phyloP scores from a whole-genome alignment of 2,329 filamentous ascomycete genomes.

The Colletotrichum liriopes region DNA sequence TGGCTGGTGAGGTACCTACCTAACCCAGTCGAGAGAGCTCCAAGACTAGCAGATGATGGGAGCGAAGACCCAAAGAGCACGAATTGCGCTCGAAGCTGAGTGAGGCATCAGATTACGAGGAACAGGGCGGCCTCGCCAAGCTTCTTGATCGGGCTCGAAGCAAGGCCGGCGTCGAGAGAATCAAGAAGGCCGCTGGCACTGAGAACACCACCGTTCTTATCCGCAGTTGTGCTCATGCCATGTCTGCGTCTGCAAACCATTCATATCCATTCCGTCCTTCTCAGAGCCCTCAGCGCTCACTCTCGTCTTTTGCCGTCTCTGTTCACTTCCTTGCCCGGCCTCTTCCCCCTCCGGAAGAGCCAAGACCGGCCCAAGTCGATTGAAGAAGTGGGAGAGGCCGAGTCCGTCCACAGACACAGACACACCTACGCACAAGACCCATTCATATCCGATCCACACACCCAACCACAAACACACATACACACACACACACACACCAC shows the following conservation, averaged over 20 bases:
- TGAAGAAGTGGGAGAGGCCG: conserved; percentile 18
- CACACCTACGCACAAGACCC: conserved; percentile 2
- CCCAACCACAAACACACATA: conserved; percentile 9
- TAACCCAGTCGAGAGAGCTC: conserved; percentile 24
- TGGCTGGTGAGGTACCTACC: conserved; percentile 13
- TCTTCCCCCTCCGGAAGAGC: conserved; percentile 30
- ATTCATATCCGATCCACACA: conserved; percentile 33
- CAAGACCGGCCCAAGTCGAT: conserved; percentile 20
- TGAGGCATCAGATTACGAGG: not conserved
- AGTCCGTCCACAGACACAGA: conserved; percentile 28
- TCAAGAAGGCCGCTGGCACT: not conserved
- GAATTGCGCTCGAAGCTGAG: not conserved
- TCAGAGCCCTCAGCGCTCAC: not conserved
- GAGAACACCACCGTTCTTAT: not conserved
- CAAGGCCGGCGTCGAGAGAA: not conserved
- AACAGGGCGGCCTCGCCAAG: not conserved
- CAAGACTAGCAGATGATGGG: not conserved
- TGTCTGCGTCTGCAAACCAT: not conserved
- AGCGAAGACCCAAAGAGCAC: not conserved
- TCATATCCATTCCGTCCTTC: not conserved
- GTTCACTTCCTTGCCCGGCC: conserved; percentile 7
- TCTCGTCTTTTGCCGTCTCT: not conserved
- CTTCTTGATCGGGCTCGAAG: not conserved
- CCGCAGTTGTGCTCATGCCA: not conserved
- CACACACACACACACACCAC: conserved; percentile 10